A percentile compares a stretch with the other conserved stretches of the same genome.
phyloP scores from a whole-genome alignment of 2,329 filamentous ascomycete species.

The Sporothrix mexicana region DNA sequence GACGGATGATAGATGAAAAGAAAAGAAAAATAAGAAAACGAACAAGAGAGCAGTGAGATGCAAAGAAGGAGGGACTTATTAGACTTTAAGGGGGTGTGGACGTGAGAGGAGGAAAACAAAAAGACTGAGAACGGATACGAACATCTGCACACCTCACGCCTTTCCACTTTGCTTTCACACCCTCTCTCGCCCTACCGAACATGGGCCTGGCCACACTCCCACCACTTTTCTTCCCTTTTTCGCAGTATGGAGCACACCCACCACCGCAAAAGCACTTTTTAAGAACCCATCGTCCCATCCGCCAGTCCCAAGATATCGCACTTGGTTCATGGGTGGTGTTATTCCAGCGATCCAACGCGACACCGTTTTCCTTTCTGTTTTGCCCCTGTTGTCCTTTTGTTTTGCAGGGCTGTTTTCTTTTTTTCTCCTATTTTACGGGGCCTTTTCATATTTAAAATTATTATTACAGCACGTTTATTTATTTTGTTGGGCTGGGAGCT shows the following conservation, averaged over 20 bases:
- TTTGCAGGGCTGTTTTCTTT: neutral
- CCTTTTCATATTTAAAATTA: slow-evolving; percentile 3
- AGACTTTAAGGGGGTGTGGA: slow-evolving; percentile 7
- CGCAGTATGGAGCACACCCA: neutral
- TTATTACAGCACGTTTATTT: neutral
- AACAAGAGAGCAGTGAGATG: neutral
- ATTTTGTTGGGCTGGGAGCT: slow-evolving; percentile 14
- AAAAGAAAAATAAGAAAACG: neutral
- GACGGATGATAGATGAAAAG: neutral
- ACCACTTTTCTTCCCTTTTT: neutral
- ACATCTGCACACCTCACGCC: slow-evolving; percentile 12
- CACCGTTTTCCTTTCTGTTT: slow-evolving; percentile 5
- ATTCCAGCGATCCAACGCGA: slow-evolving; percentile 21
- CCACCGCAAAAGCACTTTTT: slow-evolving; percentile 3
- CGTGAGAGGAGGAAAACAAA: neutral
- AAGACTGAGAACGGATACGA: neutral
- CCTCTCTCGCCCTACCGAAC: neutral
- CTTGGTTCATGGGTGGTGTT: slow-evolving; percentile 19
- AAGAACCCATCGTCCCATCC: slow-evolving; percentile 2
- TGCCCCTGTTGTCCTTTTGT: neutral
- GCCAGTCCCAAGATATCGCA: slow-evolving; percentile 7
- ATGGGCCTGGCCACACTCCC: slow-evolving; percentile 11
- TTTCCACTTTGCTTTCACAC: neutral
- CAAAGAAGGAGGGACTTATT: slow-evolving; percentile 10
- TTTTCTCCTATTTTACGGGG: neutral